Base-by-base conservation (phyloP, 768 basidiomycete genomes). In the Cubamyces lactineus region DNA sequence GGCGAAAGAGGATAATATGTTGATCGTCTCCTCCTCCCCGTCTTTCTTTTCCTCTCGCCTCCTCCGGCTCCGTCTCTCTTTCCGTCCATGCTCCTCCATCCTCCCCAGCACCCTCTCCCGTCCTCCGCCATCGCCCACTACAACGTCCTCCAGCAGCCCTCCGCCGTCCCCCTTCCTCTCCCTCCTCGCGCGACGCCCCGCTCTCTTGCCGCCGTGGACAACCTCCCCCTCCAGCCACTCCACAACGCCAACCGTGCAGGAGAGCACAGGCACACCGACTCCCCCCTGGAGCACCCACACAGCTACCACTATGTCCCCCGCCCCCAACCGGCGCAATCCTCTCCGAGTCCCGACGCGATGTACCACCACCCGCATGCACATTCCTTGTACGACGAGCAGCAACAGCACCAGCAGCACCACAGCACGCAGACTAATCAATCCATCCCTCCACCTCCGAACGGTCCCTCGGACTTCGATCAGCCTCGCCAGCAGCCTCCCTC, bases 261-360 rank as follows among this genome's bases (percentile, higher is more conserved):
- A 56, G 55, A 63, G 34, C 57, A 34, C 39, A 52, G 42, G 38
- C 51, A 45, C 47, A 23, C 45, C 34, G 57, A 51, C 60, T 55
- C 62, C 38, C 61, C 64, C 42, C 66, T 61, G 59, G 62, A 58
- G 48, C 47, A 34, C 49, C 34, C 53, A 48, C 17, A 63, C 53
- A 42, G 17, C 52, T 64, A 53, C 64, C 62, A 59, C 59, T 68
- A 68, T 68, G 67, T 65, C 64, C 64, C 59, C 59, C 62, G 67
- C 63, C 61, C 48, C 21, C 66, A 54, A 15, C 66, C 57, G 48
- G 60, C 53, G 51, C 63, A 56, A 11, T 42, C 45, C 47, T 52
- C 57, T 48, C 51, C 63, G 55, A 52, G 50, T 26, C 53, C 60
- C 53, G 50, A 60, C 51, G 40, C 61, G 49, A 67, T 67, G 64